These are phyloP conservation scores for Erythrophleum ivorense DNA, from an alignment of 331 rosid genomes.

Conservation along the genomic window DNA sequence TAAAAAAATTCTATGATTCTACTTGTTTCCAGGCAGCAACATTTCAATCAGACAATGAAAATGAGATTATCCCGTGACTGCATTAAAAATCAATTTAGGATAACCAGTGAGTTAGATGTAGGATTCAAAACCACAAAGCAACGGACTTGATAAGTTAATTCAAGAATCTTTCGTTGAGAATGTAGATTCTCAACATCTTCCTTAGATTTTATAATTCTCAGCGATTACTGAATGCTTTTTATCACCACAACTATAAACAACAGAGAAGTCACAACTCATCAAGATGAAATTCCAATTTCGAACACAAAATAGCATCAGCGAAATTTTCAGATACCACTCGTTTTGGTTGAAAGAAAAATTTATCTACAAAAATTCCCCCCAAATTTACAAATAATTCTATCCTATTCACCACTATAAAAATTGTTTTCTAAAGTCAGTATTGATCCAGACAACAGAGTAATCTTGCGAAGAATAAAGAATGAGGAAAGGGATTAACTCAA, in stretches of 20 bases:
- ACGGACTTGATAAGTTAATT: not conserved
- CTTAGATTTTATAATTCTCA: too few species aligned
- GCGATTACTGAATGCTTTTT: too few species aligned
- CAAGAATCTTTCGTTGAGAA: too few species aligned
- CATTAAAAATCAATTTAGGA: not conserved
- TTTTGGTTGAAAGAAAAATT: not conserved
- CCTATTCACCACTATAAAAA: constrained; percentile 4
- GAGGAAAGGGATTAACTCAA: not conserved
- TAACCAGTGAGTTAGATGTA: not conserved
- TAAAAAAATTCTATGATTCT: too few species aligned
- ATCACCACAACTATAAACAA: not conserved
- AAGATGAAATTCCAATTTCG: not conserved
- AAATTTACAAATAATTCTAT: constrained; percentile 12
- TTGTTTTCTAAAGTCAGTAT: not conserved
- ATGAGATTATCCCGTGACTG: not conserved
- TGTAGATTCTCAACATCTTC: too few species aligned
- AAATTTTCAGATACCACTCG: not conserved
- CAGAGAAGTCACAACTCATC: not conserved
- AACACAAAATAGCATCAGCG: not conserved
- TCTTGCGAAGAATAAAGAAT: not conserved
- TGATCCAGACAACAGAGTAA: not conserved
- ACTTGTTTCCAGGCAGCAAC: not conserved
- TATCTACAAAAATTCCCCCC: constrained; percentile 10
- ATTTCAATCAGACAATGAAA: not conserved
- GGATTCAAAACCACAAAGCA: not conserved